Percentiles rank a stretch among this genome's conserved stretches.
phyloP scores from a whole-genome alignment of 805 yeast species.

The Barnettozyma sucrosica region DNA sequence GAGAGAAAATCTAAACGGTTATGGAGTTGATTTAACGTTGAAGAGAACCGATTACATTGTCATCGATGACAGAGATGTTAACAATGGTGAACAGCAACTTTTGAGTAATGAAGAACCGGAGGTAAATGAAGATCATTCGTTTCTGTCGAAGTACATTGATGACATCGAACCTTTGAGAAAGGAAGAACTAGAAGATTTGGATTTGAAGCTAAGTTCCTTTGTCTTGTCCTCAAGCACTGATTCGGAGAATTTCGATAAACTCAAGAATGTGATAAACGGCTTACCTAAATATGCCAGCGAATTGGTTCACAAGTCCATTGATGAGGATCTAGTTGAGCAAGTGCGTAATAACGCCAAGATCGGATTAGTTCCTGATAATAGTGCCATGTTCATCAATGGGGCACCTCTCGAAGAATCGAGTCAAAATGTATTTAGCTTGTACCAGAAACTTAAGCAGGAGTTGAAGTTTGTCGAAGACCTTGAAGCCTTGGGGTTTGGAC shows the following conservation, averaged over 20 bases:
- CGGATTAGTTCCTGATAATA: conserved; percentile 35
- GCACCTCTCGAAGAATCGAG: conserved; percentile 45
- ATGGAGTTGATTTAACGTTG: conserved; percentile 58
- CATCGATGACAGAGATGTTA: conserved; percentile 50
- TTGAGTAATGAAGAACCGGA: conserved; percentile 8
- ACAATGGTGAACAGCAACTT: conserved; percentile 25
- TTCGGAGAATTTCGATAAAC: conserved; percentile 30
- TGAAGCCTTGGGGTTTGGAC: conserved; percentile 29
- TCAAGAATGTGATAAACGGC: conserved; percentile 39
- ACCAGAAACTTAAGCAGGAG: conserved; percentile 36
- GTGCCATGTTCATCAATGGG: conserved; percentile 68
- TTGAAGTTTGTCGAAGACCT: conserved; percentile 23
- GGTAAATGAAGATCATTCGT: conserved; percentile 4
- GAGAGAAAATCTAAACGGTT: conserved; percentile 44
- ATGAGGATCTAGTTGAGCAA: conserved; percentile 25
- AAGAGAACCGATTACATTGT: conserved; percentile 64
- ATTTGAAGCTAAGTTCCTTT: conserved; percentile 34
- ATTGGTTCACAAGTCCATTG: conserved; percentile 13
- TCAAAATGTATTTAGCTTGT: conserved; percentile 37
- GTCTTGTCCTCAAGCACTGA: conserved; percentile 20
- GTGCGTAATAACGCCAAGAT: conserved; percentile 29
- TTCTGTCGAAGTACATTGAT: conserved; percentile 22
- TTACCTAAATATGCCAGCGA: conserved; percentile 50
- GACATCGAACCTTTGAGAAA: conserved; percentile 29
- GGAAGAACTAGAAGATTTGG: conserved; percentile 33